Percentiles rank a stretch among this genome's conserved stretches.
Conservation (phyloP, 257 asterid species). For the Solanum rostratum region DNA sequence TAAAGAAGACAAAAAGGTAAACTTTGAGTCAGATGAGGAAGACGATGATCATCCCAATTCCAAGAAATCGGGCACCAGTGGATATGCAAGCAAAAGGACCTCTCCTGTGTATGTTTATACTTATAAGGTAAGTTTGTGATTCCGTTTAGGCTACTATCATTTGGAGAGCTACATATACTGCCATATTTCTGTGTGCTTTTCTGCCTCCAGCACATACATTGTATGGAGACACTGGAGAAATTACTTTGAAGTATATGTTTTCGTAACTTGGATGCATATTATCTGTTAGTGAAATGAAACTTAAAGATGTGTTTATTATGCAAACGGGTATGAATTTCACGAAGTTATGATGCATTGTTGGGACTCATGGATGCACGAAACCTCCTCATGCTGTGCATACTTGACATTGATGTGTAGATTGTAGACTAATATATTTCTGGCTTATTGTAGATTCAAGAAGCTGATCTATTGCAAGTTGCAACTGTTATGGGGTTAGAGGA, state of each 20-base stretch:
- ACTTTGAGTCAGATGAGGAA: conserved; percentile 23
- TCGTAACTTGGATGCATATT: not conserved
- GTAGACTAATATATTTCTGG: not conserved
- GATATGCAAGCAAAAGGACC: conserved; percentile 26
- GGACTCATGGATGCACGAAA: not conserved
- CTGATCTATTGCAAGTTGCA: conserved; percentile 79
- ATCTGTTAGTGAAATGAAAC: not conserved
- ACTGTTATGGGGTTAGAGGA: conserved; percentile 86
- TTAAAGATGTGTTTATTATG: not conserved
- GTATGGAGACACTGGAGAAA: not conserved
- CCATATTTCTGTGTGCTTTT: not conserved
- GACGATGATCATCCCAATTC: conserved; percentile 25
- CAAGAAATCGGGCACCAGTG: conserved; percentile 28
- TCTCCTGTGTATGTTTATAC: conserved; percentile 48
- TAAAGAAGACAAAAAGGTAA: conserved; percentile 7
- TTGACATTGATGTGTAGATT: not conserved
- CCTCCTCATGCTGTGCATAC: not conserved
- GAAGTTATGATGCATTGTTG: not conserved
- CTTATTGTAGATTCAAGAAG: conserved; percentile 67
- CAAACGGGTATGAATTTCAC: not conserved
- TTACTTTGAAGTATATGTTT: not conserved
- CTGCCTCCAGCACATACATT: not conserved
- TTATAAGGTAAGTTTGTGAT: conserved; percentile 41
- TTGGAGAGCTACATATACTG: not conserved
- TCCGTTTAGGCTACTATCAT: not conserved